Conservation (phyloP, 1,284 basidiomycete species). For the Baeospora myosura region DNA sequence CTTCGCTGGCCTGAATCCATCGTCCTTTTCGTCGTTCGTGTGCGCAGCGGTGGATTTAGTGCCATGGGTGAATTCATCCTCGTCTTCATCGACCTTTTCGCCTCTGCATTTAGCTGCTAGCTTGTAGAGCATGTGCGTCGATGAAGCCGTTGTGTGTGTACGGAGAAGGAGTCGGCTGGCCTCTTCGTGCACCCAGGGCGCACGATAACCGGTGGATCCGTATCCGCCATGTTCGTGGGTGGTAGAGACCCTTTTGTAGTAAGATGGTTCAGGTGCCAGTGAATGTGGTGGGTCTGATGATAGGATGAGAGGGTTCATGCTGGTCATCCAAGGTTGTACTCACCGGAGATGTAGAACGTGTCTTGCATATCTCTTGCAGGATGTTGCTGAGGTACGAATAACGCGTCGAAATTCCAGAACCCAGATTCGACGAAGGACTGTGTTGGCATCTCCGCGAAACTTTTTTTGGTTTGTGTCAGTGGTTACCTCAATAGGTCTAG, state of each 20-base stretch:
- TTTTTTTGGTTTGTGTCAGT: constrained; percentile 22
- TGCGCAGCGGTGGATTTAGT: constrained; percentile 36
- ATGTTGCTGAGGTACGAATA: constrained; percentile 99
- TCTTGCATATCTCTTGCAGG: constrained; percentile 97
- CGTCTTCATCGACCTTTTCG: constrained; percentile 42
- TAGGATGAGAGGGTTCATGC: neutral
- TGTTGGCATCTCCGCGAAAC: constrained; percentile 99
- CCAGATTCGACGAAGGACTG: constrained; percentile 94
- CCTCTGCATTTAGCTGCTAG: constrained; percentile 74
- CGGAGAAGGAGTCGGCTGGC: constrained; percentile 88
- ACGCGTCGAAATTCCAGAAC: constrained; percentile 99
- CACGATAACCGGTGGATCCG: constrained; percentile 95
- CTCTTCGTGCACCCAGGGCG: constrained; percentile 93
- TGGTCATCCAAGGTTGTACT: constrained; percentile 12
- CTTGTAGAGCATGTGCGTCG: constrained; percentile 90
- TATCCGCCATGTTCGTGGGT: constrained; percentile 90
- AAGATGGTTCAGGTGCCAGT: constrained; percentile 73
- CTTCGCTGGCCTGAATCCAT: constrained; percentile 93
- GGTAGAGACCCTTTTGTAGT: constrained; percentile 84
- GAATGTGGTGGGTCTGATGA: constrained; percentile 74
- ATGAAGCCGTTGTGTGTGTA: constrained; percentile 97
- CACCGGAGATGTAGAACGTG: constrained; percentile 96
- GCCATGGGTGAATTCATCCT: constrained; percentile 30
- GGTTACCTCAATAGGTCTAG: constrained; percentile 1
- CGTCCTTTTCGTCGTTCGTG: constrained; percentile 26